Evolutionary conservation across 164 flowering plant species (phyloP), one percentile per base, ranked within the genome.

Genomic region (Vitis rupestris): DNA sequence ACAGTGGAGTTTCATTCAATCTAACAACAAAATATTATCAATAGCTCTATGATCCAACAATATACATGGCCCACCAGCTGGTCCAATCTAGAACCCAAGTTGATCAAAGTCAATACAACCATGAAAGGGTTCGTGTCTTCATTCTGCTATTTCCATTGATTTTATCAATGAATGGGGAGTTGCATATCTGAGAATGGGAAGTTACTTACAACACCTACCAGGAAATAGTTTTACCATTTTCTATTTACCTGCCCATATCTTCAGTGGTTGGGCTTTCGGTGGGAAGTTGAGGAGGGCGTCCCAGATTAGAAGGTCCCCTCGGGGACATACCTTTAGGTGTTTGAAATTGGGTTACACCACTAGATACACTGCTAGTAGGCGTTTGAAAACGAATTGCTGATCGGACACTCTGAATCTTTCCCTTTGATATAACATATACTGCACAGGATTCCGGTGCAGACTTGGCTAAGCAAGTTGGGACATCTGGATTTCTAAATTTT

Each of bases 391-490:
- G 80, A 64, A 17, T 75, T 31, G 75, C 79, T 29, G 67, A 27
- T 58, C 74, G 64, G 23, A 62, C 50, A 30, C 62, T 73, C 59
- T 68, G 77, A 59, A 80, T 58, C 68, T 76, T 85, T 52, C 78
- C 86, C 74, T 82, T 84, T 7, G 84, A 66, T 62, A 82, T 72
- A 23, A 76, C 80, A 64, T 81, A 79, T 16, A 85, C 80, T 2
- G 81, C 19, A 66, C 89, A 84, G 37, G 69, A 78, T 8, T 81
- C 82, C 57, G 91, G 91, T 49, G 76, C 85, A 29, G 54, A 54
- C 69, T 76, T 85, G 23, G 65, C 65, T 55, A 87, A 62, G 55
- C 56, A 44, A 8, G 76, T 71, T 12, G 88, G 74, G 17, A 87
- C 82, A 71, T 83, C 91, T 65, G 74, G 10, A n/a, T 67, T 62